Conservation (phyloP, 2,329 filamentous ascomycete species). For the Canariomyces notabilis region DNA sequence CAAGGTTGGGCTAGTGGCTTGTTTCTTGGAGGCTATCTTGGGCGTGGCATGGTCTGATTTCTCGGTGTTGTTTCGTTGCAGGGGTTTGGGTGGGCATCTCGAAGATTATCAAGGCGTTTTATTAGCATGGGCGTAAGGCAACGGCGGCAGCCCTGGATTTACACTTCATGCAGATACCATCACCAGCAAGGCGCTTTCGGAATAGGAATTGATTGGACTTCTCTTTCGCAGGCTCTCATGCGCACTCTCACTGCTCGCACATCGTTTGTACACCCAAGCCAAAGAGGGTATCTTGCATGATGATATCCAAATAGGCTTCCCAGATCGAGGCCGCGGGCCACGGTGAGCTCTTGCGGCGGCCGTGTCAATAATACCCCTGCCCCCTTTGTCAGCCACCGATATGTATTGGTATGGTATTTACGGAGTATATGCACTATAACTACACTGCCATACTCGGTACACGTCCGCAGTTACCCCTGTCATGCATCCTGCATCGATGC, state of each 20-base stretch:
- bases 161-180: slow-evolving; percentile 1
- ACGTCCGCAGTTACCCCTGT: neutral
- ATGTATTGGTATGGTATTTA: neutral
- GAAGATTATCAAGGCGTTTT: slow-evolving; percentile 6
- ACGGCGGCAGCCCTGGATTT: slow-evolving; percentile 1
- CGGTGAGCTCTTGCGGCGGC: too few species aligned
- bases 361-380: neutral
- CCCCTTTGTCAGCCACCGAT: neutral
- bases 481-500: slow-evolving; percentile 5
- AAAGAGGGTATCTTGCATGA: too few species aligned
- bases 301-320: too few species aligned
- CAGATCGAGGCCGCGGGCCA: too few species aligned
- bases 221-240: too few species aligned
- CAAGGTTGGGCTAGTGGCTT: too few species aligned
- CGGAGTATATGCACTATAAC: too few species aligned
- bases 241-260: too few species aligned
- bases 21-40: neutral
- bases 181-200: neutral
- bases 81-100: slow-evolving; percentile 1
- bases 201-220: neutral
- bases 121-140: neutral
- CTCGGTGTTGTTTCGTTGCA: slow-evolving; percentile 2
- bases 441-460: too few species aligned
- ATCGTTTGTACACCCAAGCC: too few species aligned
- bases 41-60: slow-evolving; percentile 2